Evolutionary conservation across 495 filamentous ascomycete species (phyloP), one percentile per base, ranked within the genome.

Genomic region (Daldinia loculata): DNA sequence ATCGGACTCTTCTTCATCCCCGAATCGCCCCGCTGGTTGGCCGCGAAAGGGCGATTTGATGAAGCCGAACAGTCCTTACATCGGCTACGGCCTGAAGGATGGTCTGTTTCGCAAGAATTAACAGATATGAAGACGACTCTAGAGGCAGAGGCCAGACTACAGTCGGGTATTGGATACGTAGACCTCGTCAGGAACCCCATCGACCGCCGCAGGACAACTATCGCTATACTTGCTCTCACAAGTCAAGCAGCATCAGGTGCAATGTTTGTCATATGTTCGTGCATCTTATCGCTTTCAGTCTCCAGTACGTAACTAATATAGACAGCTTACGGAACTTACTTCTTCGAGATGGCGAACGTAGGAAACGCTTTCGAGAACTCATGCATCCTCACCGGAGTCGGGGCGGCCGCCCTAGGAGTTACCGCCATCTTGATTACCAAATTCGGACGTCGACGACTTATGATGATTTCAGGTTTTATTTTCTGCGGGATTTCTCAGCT

Each of bases 1-100:
- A 72, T 83, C 34, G 83, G 80, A 11, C 69, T 90, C 9, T 78
- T 89, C 70, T 88, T 90, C 76, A 84, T 90, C 43, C 88, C 89
- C 8, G 89, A 90, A 69, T 87, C 85, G 6, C 89, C 89, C 0
- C 84, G 89, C 39, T 91, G 89, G 88, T 79, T 91, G 32, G 79
- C 89, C 39, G 81, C 83, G 50, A 77, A 81, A 43, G 82, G 83
- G 6, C 80, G 79, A 43, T 61, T 78, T n/a, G 85, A 84, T 4
- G 77, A 85, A 56, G 89, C 86, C 22, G 77, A 75, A 56, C 81
- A 78, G 64, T 72, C 84, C 0, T 79, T 89, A 48, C 62, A 64
- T 19, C 83, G 82, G 75, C 76, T 86, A 50, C 72, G 86, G 24
- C 85, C 87, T 8, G 38, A 48, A 27, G 78, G 78, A 36, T 74